Evolutionary conservation across 495 filamentous ascomycete species (phyloP).

Genomic region (Penicillium crystallinum): DNA sequence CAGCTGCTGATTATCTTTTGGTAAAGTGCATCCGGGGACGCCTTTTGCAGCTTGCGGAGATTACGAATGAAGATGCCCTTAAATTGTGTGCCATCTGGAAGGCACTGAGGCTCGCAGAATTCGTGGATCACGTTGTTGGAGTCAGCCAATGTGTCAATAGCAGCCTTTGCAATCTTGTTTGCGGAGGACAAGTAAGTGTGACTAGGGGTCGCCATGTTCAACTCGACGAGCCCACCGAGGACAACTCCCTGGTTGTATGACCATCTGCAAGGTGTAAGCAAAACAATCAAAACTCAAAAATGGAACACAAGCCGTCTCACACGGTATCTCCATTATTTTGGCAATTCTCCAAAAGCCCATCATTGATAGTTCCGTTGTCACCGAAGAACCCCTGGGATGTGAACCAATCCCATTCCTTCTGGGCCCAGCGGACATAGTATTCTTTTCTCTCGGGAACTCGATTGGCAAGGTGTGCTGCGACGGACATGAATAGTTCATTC

Average conservation of each 20-base stretch:
- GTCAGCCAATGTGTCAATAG: constrained; percentile 51
- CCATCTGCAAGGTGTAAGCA: constrained; percentile 36
- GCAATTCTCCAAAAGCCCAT: constrained; percentile 59
- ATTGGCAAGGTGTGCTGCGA: constrained; percentile 70
- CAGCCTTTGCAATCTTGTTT: constrained; percentile 58
- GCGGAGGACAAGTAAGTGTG: constrained; percentile 50
- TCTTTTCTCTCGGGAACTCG: constrained; percentile 45
- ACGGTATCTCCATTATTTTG: constrained; percentile 58
- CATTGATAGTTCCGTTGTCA: constrained; percentile 59
- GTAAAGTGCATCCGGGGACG: constrained; percentile 46
- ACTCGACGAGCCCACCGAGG: constrained; percentile 65
- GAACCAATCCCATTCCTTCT: constrained; percentile 65
- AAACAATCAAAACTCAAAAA: neutral
- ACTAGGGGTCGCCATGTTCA: constrained; percentile 52
- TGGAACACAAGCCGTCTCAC: constrained; percentile 7
- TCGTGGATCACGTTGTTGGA: constrained; percentile 56
- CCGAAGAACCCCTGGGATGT: constrained; percentile 60
- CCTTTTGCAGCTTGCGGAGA: constrained; percentile 52
- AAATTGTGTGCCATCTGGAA: constrained; percentile 62
- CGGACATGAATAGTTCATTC: constrained; percentile 68
- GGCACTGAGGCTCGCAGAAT: constrained; percentile 57
- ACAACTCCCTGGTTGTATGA: constrained; percentile 81
- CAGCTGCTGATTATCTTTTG: constrained; percentile 53
- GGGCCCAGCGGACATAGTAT: constrained; percentile 54
- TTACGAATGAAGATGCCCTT: constrained; percentile 78